Base-by-base conservation (phyloP, 2,329 filamentous ascomycete species). In the Lasiodiplodia citricola region DNA sequence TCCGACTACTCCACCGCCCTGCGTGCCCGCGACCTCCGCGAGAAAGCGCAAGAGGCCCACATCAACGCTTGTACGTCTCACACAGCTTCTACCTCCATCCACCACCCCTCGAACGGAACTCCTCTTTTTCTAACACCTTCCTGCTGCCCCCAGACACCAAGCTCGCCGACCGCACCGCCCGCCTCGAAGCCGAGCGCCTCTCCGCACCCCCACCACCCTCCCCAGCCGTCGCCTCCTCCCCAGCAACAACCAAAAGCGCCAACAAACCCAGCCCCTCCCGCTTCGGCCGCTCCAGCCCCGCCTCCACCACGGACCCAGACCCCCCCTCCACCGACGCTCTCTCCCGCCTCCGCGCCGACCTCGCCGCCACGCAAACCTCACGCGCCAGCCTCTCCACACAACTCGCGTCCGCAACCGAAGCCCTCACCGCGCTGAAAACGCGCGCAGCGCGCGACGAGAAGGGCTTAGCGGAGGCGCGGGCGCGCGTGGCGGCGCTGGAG, bases 1-100 rank as follows among this genome's bases (percentile, higher is more conserved):
- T 89, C 92, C 73, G 92, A 96, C 75, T 97, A 97, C 79, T 85
- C 92, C 71, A 84, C 88, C 70, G 91, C 91, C 72, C 85, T 98
- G 72, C 87, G 89, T 73, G 90, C 91, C 74, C 85, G 89, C 71
- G 92, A 93, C 74, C 86, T 89, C 75, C 86, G 88, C 71, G 91
- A 93, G 75, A 86, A 88, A 75, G 84, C 84, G 68, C 88, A 90
- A 73, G 82, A 84, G 75, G 86, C 89, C 65, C 87, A 96, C 70
- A 91, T 97, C 75, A 87, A 93, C 77, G 90, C 92, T 70, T 97
- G 94, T 97, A 78, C 73, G 88, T 72, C 4, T 4, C 35, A 16
- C 38, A 3, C 16, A 14, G 25, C 23, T 47, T 1, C 50, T 51
- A 16, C 14, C 4, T 21, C 7, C 28, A 18, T 7, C 14, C 3